phyloP scores from a whole-genome alignment of 345 rosid genomes.

The Capsella bursapastoris region DNA sequence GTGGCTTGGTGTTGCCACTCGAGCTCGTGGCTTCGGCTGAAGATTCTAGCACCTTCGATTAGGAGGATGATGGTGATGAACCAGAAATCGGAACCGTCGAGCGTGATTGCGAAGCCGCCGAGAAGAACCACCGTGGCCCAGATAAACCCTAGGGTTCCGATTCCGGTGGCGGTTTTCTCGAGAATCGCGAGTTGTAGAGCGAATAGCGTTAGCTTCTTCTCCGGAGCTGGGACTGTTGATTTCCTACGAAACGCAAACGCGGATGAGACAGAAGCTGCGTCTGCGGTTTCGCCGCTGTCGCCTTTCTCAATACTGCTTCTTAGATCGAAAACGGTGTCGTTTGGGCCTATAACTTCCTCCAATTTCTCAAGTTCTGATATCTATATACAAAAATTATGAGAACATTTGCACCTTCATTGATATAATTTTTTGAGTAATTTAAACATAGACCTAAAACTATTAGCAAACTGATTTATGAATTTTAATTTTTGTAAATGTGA shows the following conservation, averaged over 20 bases:
- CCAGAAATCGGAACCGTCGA: conserved; percentile 91
- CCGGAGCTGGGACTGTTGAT: conserved; percentile 59
- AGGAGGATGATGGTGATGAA: conserved; percentile 75
- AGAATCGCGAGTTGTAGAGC: conserved; percentile 84
- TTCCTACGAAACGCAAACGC: conserved; percentile 38
- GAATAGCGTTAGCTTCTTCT: conserved; percentile 81
- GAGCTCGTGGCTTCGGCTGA: conserved; percentile 89
- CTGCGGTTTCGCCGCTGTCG: conserved; percentile 57
- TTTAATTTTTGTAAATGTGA: background rate
- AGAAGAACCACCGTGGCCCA: conserved; percentile 98
- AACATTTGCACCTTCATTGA: background rate
- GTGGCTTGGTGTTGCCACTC: conserved; percentile 96
- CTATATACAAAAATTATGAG: conserved; percentile 17
- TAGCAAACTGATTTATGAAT: background rate
- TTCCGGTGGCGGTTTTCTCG: conserved; percentile 84
- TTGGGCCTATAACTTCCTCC: conserved; percentile 57
- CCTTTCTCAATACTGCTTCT: conserved; percentile 54
- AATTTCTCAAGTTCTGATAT: conserved; percentile 57
- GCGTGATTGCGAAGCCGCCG: conserved; percentile 89
- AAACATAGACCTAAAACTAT: background rate
- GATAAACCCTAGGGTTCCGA: conserved; percentile 91
- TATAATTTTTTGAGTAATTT: background rate
- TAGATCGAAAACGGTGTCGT: conserved; percentile 63
- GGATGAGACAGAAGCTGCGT: conserved; percentile 46
- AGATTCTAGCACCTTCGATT: conserved; percentile 84